Conservation (phyloP, 495 filamentous ascomycete genomes). For the Evansstolkia leycettana region DNA sequence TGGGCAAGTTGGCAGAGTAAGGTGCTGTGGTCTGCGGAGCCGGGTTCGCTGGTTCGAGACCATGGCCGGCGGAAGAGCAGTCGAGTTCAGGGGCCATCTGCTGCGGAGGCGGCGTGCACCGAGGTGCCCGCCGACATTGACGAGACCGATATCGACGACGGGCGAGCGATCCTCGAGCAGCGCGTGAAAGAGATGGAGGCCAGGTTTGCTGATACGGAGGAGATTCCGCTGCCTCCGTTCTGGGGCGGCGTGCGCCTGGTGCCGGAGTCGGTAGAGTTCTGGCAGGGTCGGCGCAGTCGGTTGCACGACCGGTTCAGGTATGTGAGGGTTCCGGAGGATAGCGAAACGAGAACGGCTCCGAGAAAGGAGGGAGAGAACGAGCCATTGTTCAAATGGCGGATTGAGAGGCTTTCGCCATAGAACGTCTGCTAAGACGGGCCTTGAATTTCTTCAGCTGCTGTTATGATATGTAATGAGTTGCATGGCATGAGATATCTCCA, state of each 20-base stretch:
- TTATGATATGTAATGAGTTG: no score
- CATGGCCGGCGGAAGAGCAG: constrained; percentile 19
- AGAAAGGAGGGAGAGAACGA: constrained; percentile 42
- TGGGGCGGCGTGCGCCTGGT: constrained; percentile 87
- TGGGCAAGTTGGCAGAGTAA: constrained; percentile 87
- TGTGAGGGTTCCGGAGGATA: constrained; percentile 34
- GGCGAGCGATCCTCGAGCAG: constrained; percentile 49
- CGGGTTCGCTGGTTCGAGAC: constrained; percentile 11
- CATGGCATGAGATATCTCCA: no score
- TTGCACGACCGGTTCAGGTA: constrained; percentile 92
- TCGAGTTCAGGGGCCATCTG: constrained; percentile 16
- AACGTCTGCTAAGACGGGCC: neutral
- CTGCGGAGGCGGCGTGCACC: constrained; percentile 20
- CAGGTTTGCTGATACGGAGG: constrained; percentile 57
- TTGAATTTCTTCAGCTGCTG: no score
- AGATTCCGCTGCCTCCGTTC: constrained; percentile 83
- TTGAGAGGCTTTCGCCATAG: constrained; percentile 5
- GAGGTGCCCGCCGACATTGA: constrained; percentile 43
- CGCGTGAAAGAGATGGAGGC: constrained; percentile 60
- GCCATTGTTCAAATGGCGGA: constrained; percentile 37
- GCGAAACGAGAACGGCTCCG: constrained; percentile 13
- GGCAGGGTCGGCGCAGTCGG: constrained; percentile 80
- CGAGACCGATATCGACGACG: constrained; percentile 47
- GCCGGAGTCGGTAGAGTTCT: constrained; percentile 84
- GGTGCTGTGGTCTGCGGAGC: constrained; percentile 41